Base-by-base conservation (phyloP, 768 basidiomycete genomes). In the Leccinum fibrillosum region DNA sequence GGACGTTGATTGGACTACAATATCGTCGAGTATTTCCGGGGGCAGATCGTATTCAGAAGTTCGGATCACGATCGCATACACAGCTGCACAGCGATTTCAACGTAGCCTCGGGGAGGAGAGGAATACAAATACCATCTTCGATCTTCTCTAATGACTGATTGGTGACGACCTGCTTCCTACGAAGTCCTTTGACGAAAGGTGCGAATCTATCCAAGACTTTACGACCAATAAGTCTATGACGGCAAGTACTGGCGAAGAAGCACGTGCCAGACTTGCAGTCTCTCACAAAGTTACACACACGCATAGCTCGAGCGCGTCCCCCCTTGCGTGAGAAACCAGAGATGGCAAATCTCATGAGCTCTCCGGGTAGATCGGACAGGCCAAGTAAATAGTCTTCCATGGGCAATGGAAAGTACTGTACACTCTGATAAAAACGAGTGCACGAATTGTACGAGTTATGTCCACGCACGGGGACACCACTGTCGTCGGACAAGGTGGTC, bases 331-430 rank as follows among this genome's bases (percentile, higher is more conserved):
- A 76, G 44, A 94, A 84, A 49, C 89, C 84, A 49, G 92, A 90
- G 59, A 98, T 96, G 11, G 93, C 94, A 62, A 88, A 89, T 34
- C 96, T 83, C 97, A 98, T 98, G 25, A 98, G 83, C 74, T 99
- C 97, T 47, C 97, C 97, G 0, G 94, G 97, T 21, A 99, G 80
- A 73, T 99, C 97, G 7, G 92, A 91, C 28, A 98, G 75, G 5
- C 97, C 97, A 3, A 98, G 83, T 13, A 98, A 77, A 68, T 97
- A 98, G 69, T 98, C 95, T 42, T 89, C 85, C 34, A 84, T 69
- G 9, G 92, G 80, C 32, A 95, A 69, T 4, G 86, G 83, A 64
- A 94, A 89, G 62, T 82, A 89, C 94, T 96, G 70, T n/a, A 13
- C 4, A 1, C 34, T 32, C 56, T 19, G 53, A 54, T 57, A 50